Percentiles rank a stretch among this genome's conserved stretches.
These are phyloP conservation scores for Escallonia rubra DNA, from an alignment of 129 eudicot species.

Conservation along the genomic window DNA sequence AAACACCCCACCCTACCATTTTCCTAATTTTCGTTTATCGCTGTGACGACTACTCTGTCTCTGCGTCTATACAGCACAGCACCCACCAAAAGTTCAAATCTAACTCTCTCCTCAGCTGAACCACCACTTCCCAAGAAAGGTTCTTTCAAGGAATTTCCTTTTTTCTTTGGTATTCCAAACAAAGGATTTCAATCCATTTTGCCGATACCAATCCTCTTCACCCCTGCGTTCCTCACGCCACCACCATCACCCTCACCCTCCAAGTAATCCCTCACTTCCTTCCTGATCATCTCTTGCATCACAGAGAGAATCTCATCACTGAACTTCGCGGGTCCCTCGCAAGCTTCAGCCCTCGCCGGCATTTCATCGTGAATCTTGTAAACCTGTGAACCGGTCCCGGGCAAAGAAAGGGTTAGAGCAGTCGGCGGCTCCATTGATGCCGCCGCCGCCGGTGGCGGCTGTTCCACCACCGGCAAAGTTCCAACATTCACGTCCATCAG, in stretches of 20 bases:
- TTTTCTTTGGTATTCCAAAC: too few relatives aligned
- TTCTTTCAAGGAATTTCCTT: too few relatives aligned
- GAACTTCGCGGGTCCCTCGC: background rate
- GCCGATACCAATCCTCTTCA: constrained; percentile 10
- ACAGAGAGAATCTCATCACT: background rate
- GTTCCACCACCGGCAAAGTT: background rate
- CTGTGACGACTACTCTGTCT: too few relatives aligned
- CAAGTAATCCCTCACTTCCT: constrained; percentile 19
- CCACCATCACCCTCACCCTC: too few relatives aligned
- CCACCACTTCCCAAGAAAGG: too few relatives aligned
- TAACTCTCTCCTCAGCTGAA: too few relatives aligned
- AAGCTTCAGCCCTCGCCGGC: too few relatives aligned
- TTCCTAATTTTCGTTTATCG: too few relatives aligned
- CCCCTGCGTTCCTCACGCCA: constrained; percentile 8
- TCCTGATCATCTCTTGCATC: constrained; percentile 23
- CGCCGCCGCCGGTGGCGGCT: background rate
- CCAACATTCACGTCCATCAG: background rate
- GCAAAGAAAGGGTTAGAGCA: constrained; percentile 13
- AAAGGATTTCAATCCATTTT: background rate
- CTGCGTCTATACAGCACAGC: too few relatives aligned
- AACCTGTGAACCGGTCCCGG: constrained; percentile 5
- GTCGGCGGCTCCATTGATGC: constrained; percentile 7
- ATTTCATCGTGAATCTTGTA: background rate
- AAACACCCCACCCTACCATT: too few relatives aligned
- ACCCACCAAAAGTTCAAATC: too few relatives aligned